Evolutionary conservation across 192 early-diverging fungal genomes (phyloP).

Genomic region (Coemansia furcata): DNA sequence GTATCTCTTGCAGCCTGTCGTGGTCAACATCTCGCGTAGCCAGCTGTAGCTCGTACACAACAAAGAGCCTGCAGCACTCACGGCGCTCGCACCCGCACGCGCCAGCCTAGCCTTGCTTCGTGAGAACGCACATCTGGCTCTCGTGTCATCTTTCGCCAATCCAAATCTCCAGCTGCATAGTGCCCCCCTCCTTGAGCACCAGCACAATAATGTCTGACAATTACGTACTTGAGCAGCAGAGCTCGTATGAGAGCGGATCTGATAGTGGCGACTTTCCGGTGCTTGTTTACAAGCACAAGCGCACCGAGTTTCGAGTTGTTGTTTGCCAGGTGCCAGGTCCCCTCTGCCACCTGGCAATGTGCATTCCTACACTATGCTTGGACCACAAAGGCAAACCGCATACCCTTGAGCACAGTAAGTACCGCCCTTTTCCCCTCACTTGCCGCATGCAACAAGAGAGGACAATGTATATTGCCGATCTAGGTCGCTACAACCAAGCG

Average conservation of each 20-base stretch:
- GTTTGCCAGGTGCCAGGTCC: conserved; percentile 69
- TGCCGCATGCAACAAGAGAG: conserved; percentile 12
- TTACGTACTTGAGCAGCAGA: conserved; percentile 34
- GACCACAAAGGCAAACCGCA: conserved; percentile 78
- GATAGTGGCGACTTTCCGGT: conserved; percentile 35
- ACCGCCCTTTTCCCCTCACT: background rate
- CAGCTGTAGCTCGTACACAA: background rate
- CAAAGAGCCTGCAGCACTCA: background rate
- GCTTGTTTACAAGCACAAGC: conserved; percentile 53
- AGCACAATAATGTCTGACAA: conserved; percentile 31
- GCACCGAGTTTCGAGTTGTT: conserved; percentile 60
- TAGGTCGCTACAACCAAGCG: background rate
- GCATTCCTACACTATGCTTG: conserved; percentile 69
- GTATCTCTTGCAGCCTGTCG: background rate
- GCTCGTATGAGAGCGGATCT: conserved; percentile 29
- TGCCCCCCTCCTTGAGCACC: background rate
- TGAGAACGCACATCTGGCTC: conserved; percentile 1
- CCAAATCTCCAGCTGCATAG: background rate
- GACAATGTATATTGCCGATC: conserved; percentile 8
- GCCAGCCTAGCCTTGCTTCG: conserved; percentile 6
- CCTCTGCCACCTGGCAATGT: conserved; percentile 59
- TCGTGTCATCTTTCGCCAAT: background rate
- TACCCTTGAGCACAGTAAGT: conserved; percentile 71
- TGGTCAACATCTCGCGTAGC: background rate
- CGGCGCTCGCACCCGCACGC: background rate